phyloP scores from a whole-genome alignment of 75 land plant genomes.

The Cupressus sempervirens region DNA sequence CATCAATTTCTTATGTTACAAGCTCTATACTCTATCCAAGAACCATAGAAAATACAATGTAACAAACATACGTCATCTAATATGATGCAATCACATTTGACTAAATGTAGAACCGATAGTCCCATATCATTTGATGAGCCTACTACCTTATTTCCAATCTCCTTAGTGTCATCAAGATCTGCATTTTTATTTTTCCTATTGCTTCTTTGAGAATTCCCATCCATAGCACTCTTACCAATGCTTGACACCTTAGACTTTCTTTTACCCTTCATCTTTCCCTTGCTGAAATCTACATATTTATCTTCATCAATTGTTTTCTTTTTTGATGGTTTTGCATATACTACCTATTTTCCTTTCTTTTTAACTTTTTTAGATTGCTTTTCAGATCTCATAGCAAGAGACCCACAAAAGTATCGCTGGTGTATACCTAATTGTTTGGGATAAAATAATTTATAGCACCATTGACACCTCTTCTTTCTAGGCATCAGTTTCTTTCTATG shows the following conservation, averaged over 20 bases:
- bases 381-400: conserved; percentile 60
- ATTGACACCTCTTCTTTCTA: conserved; percentile 53
- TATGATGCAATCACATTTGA: conserved; percentile 77
- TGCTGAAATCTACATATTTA: not conserved
- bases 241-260: not conserved
- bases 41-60: not conserved
- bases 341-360: conserved; percentile 16
- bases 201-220: no score
- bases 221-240: not conserved
- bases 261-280: not conserved
- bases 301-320: conserved; percentile 9
- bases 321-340: not conserved
- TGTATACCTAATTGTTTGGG: conserved; percentile 42
- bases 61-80: conserved; percentile 71
- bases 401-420: conserved; percentile 70
- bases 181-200: not conserved
- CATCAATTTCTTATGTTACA: not conserved
- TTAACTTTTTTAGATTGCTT: conserved; percentile 69
- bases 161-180: conserved; percentile 8
- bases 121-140: not conserved
- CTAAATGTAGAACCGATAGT: conserved; percentile 64
- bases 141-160: not conserved
- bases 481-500: conserved; percentile 63
- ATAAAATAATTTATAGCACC: conserved; percentile 48
- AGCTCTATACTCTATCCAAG: not conserved